Percentiles rank a stretch among this genome's conserved stretches.
These are phyloP conservation scores for Botrytis medusae DNA, from an alignment of 2,329 filamentous ascomycete genomes.

Conservation along the genomic window DNA sequence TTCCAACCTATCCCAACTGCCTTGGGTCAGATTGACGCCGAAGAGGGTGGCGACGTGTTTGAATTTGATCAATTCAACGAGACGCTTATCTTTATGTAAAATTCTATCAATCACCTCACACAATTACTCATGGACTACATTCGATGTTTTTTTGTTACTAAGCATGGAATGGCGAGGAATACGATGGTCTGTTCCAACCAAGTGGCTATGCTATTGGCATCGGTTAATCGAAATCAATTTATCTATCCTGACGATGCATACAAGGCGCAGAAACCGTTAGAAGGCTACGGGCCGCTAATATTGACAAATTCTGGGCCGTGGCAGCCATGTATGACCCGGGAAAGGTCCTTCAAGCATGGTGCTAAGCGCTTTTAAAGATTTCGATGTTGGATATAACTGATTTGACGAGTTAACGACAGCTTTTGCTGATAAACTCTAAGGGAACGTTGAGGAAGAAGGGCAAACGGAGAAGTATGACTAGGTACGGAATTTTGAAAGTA, in stretches of 20 bases:
- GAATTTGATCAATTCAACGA: neutral
- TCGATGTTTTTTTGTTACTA: neutral
- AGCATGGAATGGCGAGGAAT: neutral
- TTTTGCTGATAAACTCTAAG: neutral
- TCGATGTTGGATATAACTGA: neutral
- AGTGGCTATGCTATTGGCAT: neutral
- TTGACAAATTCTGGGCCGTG: neutral
- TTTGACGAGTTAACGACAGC: neutral
- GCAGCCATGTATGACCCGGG: neutral
- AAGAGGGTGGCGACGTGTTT: neutral
- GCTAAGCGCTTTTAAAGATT: neutral
- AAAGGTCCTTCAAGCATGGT: neutral
- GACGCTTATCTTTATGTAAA: neutral
- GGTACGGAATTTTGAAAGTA: neutral
- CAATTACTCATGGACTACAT: neutral
- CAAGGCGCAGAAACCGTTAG: neutral
- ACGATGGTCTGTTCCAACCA: constrained; percentile 7
- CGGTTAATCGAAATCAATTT: neutral
- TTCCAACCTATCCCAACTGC: neutral
- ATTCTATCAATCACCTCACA: neutral
- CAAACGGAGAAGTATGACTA: neutral
- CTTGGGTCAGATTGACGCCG: neutral
- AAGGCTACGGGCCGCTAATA: constrained; percentile 1
- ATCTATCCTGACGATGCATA: constrained; percentile 5
- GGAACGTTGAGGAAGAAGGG: neutral